Evolutionary conservation across 2,329 filamentous ascomycete species (phyloP).

Genomic region (Trichoderma brevicompactum): DNA sequence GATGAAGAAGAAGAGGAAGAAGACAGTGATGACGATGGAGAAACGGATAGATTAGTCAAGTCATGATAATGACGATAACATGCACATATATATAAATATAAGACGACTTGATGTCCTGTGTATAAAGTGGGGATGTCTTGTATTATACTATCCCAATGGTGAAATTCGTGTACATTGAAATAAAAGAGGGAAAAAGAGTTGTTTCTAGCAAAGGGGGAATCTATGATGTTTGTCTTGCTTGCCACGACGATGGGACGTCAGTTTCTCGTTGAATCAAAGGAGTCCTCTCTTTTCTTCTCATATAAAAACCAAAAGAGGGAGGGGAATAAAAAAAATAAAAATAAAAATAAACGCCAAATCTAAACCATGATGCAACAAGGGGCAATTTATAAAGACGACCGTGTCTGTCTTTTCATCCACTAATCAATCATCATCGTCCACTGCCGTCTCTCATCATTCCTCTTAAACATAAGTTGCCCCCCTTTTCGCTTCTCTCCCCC

Average conservation of each 20-base stretch:
- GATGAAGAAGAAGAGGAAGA: constrained; percentile 54
- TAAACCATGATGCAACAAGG: constrained; percentile 28
- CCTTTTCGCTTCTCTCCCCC: neutral
- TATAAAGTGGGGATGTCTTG: neutral
- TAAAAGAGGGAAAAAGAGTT: neutral
- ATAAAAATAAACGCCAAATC: constrained; percentile 19
- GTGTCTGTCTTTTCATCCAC: constrained; percentile 2
- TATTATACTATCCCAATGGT: neutral
- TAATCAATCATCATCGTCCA: neutral
- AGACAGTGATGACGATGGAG: constrained; percentile 52
- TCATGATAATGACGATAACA: constrained; percentile 16
- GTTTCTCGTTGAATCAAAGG: neutral
- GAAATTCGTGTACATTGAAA: neutral
- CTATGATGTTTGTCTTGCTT: neutral
- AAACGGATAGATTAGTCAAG: constrained; percentile 50
- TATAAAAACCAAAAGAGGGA: neutral
- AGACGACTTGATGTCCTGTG: neutral
- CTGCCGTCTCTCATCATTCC: neutral
- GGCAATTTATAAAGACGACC: constrained; percentile 20
- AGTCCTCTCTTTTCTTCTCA: neutral
- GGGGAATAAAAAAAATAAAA: neutral
- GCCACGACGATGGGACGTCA: neutral
- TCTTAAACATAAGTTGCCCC: neutral
- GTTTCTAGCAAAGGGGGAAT: constrained; percentile 7
- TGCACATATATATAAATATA: constrained; percentile 3